phyloP scores from a whole-genome alignment of 352 stramenopile genomes.

The Pythium scleroteichum region DNA sequence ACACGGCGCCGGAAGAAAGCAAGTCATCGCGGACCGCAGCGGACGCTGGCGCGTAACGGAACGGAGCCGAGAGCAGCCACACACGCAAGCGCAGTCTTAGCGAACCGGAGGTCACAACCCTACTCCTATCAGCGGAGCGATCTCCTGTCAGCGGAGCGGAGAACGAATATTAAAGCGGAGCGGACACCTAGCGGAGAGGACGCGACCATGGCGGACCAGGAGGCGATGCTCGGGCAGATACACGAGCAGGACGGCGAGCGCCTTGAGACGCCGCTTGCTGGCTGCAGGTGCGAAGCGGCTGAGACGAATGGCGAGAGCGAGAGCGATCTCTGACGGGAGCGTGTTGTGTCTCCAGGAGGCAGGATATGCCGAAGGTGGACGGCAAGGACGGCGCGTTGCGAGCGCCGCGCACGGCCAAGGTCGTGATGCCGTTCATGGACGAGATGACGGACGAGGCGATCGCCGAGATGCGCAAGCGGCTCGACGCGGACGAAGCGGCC shows the following conservation, averaged over 20 bases:
- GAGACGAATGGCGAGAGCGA: too few relatives aligned
- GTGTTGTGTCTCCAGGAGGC: too few relatives aligned
- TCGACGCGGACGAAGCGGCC: slow-evolving; percentile 24
- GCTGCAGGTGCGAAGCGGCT: slow-evolving; percentile 14
- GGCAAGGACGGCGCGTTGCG: slow-evolving; percentile 15
- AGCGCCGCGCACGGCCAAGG: slow-evolving; percentile 21
- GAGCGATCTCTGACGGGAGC: too few relatives aligned
- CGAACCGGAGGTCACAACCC: too few relatives aligned
- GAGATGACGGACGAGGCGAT: slow-evolving; percentile 30
- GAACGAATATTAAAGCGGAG: too few relatives aligned
- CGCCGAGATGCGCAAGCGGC: slow-evolving; percentile 25
- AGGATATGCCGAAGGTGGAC: slow-evolving; percentile 16
- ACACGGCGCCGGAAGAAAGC: slow-evolving; percentile 13
- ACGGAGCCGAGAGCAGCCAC: slow-evolving; percentile 2
- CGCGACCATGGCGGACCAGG: slow-evolving; percentile 5
- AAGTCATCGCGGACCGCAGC: not conserved
- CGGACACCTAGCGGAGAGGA: not conserved
- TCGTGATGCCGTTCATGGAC: slow-evolving; percentile 33
- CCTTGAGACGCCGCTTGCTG: slow-evolving; percentile 1
- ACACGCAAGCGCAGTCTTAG: too few relatives aligned
- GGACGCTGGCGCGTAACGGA: not conserved
- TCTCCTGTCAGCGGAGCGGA: too few relatives aligned
- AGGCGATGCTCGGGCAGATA: not conserved
- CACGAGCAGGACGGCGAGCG: slow-evolving; percentile 2
- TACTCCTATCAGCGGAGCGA: too few relatives aligned